These are phyloP conservation scores for Sarcomyxa edulis DNA, from an alignment of 768 basidiomycete genomes.

Conservation along the genomic window DNA sequence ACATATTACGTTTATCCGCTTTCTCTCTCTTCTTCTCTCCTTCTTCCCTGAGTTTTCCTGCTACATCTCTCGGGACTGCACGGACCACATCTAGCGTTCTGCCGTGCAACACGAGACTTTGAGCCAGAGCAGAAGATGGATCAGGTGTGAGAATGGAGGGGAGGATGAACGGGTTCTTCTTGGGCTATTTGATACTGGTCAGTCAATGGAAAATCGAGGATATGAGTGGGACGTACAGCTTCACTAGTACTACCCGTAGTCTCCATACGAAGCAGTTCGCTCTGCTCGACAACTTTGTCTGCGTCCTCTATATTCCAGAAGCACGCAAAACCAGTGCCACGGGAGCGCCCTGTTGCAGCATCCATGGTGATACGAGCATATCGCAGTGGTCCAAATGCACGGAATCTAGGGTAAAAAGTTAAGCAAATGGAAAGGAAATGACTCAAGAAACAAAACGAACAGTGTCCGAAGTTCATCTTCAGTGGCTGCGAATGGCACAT, in stretches of 20 bases:
- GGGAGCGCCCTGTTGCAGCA: conserved; percentile 72
- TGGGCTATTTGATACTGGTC: conserved; percentile 29
- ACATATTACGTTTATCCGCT: conserved; percentile 92
- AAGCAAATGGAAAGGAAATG: not conserved
- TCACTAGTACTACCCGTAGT: conserved; percentile 42
- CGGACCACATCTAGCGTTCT: conserved; percentile 86
- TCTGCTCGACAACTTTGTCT: conserved; percentile 77
- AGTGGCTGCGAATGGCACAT: conserved; percentile 86
- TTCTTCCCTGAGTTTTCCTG: conserved; percentile 82
- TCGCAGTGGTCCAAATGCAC: conserved; percentile 85
- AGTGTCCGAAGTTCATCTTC: conserved; percentile 87
- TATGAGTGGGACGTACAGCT: conserved; percentile 10
- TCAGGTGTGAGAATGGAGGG: conserved; percentile 92
- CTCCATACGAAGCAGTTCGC: conserved; percentile 64
- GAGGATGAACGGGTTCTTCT: conserved; percentile 82
- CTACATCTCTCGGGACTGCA: conserved; percentile 88
- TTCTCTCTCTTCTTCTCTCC: conserved; percentile 83
- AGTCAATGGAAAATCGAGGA: not conserved
- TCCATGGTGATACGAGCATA: conserved; percentile 93
- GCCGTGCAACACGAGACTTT: conserved; percentile 84
- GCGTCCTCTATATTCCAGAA: conserved; percentile 95
- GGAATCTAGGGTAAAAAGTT: conserved; percentile 54
- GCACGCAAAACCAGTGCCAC: conserved; percentile 95
- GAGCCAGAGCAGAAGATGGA: conserved; percentile 80
- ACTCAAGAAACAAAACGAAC: conserved; percentile 38